These are phyloP conservation scores for Calonectria hongkongensis DNA, from an alignment of 2,329 filamentous ascomycete species.

Conservation along the genomic window DNA sequence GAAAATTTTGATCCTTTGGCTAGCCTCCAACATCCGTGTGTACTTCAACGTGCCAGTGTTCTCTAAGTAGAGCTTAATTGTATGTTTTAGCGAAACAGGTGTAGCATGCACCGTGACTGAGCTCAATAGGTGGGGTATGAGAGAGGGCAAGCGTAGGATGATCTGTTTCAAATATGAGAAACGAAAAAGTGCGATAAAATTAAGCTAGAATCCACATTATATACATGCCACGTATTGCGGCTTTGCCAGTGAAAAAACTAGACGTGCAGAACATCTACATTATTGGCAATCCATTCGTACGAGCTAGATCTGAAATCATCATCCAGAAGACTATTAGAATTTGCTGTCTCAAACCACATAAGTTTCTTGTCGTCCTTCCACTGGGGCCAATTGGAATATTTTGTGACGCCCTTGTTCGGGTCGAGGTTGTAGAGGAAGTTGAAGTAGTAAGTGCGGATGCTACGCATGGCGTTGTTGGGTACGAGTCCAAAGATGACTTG, in stretches of 20 bases:
- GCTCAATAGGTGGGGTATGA: no score
- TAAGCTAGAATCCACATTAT: neutral
- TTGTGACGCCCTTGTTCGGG: conserved; percentile 75
- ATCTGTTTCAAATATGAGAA: no score
- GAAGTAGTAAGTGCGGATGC: conserved; percentile 81
- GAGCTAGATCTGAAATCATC: conserved; percentile 63
- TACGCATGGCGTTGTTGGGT: conserved; percentile 76
- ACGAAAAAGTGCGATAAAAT: no score
- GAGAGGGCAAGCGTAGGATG: no score
- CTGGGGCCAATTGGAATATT: conserved; percentile 63
- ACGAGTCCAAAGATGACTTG: conserved; percentile 80
- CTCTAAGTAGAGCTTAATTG: no score
- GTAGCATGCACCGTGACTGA: no score
- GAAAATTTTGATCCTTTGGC: no score
- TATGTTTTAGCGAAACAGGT: no score
- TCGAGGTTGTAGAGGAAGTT: conserved; percentile 83
- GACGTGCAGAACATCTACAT: conserved; percentile 52
- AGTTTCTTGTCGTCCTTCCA: conserved; percentile 69
- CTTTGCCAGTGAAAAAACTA: conserved; percentile 29
- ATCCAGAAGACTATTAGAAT: conserved; percentile 55
- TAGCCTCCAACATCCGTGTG: no score
- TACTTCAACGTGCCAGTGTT: no score
- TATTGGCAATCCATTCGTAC: conserved; percentile 53
- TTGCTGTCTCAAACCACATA: conserved; percentile 65
- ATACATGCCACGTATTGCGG: neutral